Evolutionary conservation across 2,329 filamentous ascomycete species (phyloP), one percentile per base, ranked within the genome.

Genomic region (Cercospora zeina): DNA sequence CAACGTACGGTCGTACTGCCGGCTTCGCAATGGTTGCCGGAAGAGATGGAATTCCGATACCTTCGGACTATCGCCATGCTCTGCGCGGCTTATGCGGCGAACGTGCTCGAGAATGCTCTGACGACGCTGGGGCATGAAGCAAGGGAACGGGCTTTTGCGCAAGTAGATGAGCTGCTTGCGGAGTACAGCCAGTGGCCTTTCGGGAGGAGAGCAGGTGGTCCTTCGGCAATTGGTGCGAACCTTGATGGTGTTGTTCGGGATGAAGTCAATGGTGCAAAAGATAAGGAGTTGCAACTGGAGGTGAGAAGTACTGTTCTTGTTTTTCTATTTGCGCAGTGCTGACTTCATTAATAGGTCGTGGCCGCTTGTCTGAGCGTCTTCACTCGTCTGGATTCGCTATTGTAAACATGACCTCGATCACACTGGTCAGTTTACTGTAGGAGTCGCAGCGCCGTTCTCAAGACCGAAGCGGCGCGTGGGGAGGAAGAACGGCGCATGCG

Each of bases 101-200:
- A 99, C 73, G 95, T 99, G 30, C 85, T 99, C 62, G 95, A 99
- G 80, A 99, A 99, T 74, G 95, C 93, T n/a, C 81, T 99, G 71
- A 91, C 90, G 61, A 96, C 90, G 13, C 85, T 99, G 66, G 91
- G 93, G 69, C 95, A 97, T 75, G 95, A 99, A 80, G 88, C 93
- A 60, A 84, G 95, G 70, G 95, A 99, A 79, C 84, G 93, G 69
- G 93, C 95, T 4, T 99, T 97, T 77, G 91, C 92, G 42, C 93
- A 97, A 81, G 96, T 96, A 16, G 95, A 99, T 76, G 95, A 97
- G 79, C 80, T 99, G 67, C 81, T 99, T 62, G 91, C 91, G 45
- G 93, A 97, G 75, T 99, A 97, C 78, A 96, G 91, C 72, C 95
- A 97, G 80, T 99, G 89, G 89, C 95, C 95, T 0, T 99, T 99